Base-by-base conservation (phyloP, 2,329 filamentous ascomycete species). In the Colletotrichum tabaci region DNA sequence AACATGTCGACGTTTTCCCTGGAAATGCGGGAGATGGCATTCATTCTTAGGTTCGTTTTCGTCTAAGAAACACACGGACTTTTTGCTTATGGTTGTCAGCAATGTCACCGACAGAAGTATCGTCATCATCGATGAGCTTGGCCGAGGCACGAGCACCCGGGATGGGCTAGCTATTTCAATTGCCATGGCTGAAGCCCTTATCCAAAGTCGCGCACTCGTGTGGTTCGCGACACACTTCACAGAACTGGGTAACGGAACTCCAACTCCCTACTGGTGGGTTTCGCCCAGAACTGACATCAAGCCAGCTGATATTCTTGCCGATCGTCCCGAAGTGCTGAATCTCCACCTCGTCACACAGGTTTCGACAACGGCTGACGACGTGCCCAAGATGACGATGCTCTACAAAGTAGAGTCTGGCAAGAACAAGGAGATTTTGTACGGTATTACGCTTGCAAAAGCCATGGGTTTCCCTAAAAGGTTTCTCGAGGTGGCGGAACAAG, bases 191-290 rank as follows among this genome's bases (percentile, higher is more conserved):
- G 96, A 98, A 83, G 93, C 94, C 0, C 85, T 99, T 4, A 88
- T 98, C 5, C 89, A 95, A 71, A 96, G 90, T 75, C 88, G 90
- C 71, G 92, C 95, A 0, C 87, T 94, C 0, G 90, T 98, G 0
- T 98, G 94, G 91, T 99, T 99, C 81, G 94, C 93, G 2, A 98
- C 96, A 0, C 97, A 99, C 78, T 99, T 98, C 78, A 87, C 89
- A 46, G 94, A 98, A 73, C 86, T 99, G 2, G 82, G 87, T 88
- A 79, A 74, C 83, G 23, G 0, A 8, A 0, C 8, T 9, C 18
- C 3, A 8, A 2, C 7, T 10, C 3, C 26, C 47, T 2, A 4
- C 16, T 2, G 16, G 26, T 60, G n/a, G 58, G 30, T 13, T 16
- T 4, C 44, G 65, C 7, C 74, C 74, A 16, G 76, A 65, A 15